Evolutionary conservation across 192 early-diverging fungal species (phyloP).

Genomic region (Spizellomyces sp.): DNA sequence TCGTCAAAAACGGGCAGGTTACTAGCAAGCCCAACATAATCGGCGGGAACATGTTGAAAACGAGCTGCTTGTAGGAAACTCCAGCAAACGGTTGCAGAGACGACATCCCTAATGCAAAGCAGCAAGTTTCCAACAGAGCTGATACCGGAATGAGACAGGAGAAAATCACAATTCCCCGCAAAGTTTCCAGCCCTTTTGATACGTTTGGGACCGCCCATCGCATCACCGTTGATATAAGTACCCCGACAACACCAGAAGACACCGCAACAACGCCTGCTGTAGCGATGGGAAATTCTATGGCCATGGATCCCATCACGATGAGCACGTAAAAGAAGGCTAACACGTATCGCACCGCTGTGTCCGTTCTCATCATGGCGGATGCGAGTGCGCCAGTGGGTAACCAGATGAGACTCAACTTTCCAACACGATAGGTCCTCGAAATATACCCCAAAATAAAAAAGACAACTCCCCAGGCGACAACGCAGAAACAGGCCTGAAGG

Average conservation of each 20-base stretch:
- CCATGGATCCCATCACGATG: conserved; percentile 4
- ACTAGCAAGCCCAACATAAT: conserved; percentile 8
- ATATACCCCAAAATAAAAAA: neutral
- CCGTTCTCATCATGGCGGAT: conserved; percentile 1
- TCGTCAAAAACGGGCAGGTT: conserved; percentile 4
- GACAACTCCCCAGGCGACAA: neutral
- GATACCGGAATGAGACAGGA: neutral
- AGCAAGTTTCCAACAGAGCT: conserved; percentile 5
- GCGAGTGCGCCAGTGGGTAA: conserved; percentile 15
- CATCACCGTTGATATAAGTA: neutral
- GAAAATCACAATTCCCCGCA: conserved; percentile 7
- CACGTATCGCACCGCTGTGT: neutral
- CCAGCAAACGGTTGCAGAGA: neutral
- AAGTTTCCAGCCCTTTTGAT: neutral
- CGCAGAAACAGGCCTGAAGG: neutral
- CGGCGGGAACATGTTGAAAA: conserved; percentile 1
- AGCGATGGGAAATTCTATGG: neutral
- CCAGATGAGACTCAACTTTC: conserved; percentile 4
- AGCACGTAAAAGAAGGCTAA: neutral
- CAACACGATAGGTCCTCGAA: neutral
- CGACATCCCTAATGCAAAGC: neutral
- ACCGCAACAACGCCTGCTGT: neutral
- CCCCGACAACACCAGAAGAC: neutral
- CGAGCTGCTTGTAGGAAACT: neutral
- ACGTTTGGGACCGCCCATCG: neutral